Conservation (phyloP, 495 filamentous ascomycete genomes). For the Trichoderma parareesei region DNA sequence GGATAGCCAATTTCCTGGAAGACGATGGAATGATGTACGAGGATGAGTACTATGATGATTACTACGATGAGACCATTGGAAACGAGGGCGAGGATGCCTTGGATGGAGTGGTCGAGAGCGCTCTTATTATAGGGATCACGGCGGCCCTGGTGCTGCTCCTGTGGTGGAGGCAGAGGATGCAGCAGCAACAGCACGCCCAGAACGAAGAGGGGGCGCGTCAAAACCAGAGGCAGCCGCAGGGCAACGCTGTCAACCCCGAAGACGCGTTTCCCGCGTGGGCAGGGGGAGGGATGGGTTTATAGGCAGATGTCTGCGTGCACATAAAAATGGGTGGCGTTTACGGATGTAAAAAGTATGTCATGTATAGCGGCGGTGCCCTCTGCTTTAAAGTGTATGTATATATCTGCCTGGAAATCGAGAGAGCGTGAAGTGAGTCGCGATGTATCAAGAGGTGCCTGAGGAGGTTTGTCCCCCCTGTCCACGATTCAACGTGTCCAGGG, state of each 20-base stretch:
- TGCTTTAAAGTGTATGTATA: neutral
- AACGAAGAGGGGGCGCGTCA: constrained; percentile 31
- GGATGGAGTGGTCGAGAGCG: constrained; percentile 71
- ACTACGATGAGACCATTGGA: constrained; percentile 48
- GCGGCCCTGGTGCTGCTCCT: constrained; percentile 67
- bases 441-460: neutral
- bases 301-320: neutral
- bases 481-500: too few species aligned
- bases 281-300: constrained; percentile 7
- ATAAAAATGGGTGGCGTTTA: constrained; percentile 1
- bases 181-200: constrained; percentile 45
- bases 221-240: constrained; percentile 16
- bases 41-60: constrained; percentile 46
- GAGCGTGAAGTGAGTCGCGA: too few species aligned
- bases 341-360: neutral
- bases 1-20: constrained; percentile 76
- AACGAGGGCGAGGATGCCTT: constrained; percentile 49
- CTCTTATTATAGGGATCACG: constrained; percentile 66
- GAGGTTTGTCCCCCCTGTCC: too few species aligned
- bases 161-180: constrained; percentile 75
- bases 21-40: constrained; percentile 53
- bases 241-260: neutral
- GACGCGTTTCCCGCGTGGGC: constrained; percentile 10
- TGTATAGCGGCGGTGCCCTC: neutral
- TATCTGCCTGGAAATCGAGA: neutral